These are phyloP conservation scores for Aspergillus asperescens DNA, from an alignment of 495 filamentous ascomycete genomes.

Conservation along the genomic window DNA sequence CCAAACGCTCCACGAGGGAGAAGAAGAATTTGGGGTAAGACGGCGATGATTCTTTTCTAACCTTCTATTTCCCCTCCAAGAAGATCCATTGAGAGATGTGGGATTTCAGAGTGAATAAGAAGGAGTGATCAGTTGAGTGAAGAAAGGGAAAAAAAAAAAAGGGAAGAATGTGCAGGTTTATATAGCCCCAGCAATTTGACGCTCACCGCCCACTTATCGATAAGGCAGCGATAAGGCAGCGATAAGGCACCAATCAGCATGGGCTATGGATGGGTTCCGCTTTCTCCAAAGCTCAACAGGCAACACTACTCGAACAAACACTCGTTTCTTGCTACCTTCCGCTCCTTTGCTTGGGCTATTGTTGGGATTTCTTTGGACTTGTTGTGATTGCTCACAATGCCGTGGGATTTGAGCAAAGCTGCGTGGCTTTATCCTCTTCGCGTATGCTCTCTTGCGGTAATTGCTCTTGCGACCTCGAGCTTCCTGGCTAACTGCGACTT, in stretches of 20 bases:
- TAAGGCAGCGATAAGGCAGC: conserved; percentile 26
- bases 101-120: conserved; percentile 47
- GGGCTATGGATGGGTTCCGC: neutral
- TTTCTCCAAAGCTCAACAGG: neutral
- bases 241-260: conserved; percentile 30
- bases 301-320: conserved; percentile 4
- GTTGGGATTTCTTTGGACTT: too few relatives aligned
- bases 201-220: conserved; percentile 38
- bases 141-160: conserved; percentile 33
- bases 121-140: conserved; percentile 40
- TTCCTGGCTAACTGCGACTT: neutral
- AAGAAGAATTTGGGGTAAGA: conserved; percentile 49
- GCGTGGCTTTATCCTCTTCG: conserved; percentile 53
- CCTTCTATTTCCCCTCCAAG: conserved; percentile 49
- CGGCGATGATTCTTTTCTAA: conserved; percentile 39
- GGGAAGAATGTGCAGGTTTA: conserved; percentile 16
- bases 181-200: conserved; percentile 17
- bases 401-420: conserved; percentile 33
- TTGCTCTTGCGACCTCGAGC: neutral
- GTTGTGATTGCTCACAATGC: conserved; percentile 11
- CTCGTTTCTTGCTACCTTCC: neutral
- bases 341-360: neutral
- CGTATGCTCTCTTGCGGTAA: conserved; percentile 26
- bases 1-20: conserved; percentile 45
- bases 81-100: conserved; percentile 34